phyloP scores from a whole-genome alignment of 306 rosid species.

The Hylodesmum podocarpum region DNA sequence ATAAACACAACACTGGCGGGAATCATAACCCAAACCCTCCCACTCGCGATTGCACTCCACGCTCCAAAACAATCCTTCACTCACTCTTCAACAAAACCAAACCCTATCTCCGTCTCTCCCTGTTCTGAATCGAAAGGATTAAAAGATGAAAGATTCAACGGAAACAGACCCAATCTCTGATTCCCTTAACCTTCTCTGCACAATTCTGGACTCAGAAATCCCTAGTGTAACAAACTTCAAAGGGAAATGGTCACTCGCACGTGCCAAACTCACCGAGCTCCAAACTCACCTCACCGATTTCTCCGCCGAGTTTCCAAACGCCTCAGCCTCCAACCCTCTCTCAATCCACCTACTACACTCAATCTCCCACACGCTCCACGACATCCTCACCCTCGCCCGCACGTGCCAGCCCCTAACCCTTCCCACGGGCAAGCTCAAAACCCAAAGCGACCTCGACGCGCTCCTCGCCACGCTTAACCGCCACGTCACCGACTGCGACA shows the following conservation, averaged over 20 bases:
- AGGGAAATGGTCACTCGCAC: conserved; percentile 71
- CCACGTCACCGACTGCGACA: conserved; percentile 67
- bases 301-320: conserved; percentile 45
- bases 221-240: conserved; percentile 55
- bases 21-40: not conserved
- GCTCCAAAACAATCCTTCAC: conserved; percentile 13
- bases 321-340: conserved; percentile 55
- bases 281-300: conserved; percentile 69
- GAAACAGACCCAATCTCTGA: conserved; percentile 43
- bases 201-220: conserved; percentile 49
- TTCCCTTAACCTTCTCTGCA: conserved; percentile 33
- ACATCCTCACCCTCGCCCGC: conserved; percentile 54
- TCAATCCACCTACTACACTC: conserved; percentile 66
- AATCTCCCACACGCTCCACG: conserved; percentile 45
- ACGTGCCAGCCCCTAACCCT: conserved; percentile 43
- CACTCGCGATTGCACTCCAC: not conserved
- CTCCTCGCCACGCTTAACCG: conserved; percentile 64
- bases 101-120: not conserved
- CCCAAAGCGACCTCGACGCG: conserved; percentile 83
- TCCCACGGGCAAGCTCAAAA: conserved; percentile 74
- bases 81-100: not conserved
- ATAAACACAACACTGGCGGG: conserved; percentile 14
- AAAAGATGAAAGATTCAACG: conserved; percentile 50
- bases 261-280: conserved; percentile 62
- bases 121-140: not conserved